phyloP scores from a whole-genome alignment of 106 monocot genomes.

The Acorus calamus region DNA sequence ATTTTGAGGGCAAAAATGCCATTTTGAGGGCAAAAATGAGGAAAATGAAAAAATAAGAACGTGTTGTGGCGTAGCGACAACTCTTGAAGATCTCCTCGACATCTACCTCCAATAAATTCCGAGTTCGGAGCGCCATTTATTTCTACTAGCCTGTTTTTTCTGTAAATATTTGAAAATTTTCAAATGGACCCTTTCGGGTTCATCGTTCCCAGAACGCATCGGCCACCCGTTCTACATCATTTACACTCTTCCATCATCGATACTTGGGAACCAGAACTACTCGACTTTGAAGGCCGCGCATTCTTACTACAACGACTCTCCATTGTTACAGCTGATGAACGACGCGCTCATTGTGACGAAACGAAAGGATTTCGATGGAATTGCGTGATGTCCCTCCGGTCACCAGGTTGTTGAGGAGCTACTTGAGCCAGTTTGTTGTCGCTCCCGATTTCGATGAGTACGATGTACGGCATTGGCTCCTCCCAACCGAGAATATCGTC shows the following conservation, averaged over 20 bases:
- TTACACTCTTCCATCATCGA: conserved; percentile 55
- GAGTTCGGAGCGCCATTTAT: no score
- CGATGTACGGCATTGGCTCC: conserved; percentile 79
- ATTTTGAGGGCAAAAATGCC: no score
- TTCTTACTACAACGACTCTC: conserved; percentile 65
- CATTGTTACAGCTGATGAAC: conserved; percentile 64
- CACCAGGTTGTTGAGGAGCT: conserved; percentile 49
- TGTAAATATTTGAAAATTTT: no score
- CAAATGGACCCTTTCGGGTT: no score
- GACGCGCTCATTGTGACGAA: conserved; percentile 74
- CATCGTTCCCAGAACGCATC: no score
- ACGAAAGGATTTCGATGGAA: conserved; percentile 78
- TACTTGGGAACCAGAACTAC: conserved; percentile 58
- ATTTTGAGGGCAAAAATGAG: no score
- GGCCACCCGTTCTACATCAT: not conserved
- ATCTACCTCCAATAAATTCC: no score
- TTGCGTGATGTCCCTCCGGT: conserved; percentile 61
- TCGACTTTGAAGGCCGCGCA: conserved; percentile 64
- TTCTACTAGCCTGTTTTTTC: no score
- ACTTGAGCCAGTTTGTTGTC: conserved; percentile 42
- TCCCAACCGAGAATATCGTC: conserved; percentile 55
- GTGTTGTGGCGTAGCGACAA: no score
- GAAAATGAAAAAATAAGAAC: no score
- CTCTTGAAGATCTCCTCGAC: no score
- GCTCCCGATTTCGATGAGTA: conserved; percentile 60